Percentiles rank a stretch among this genome's conserved stretches.
phyloP scores from a whole-genome alignment of 2,329 filamentous ascomycete species.

The Apiospora arundinis region DNA sequence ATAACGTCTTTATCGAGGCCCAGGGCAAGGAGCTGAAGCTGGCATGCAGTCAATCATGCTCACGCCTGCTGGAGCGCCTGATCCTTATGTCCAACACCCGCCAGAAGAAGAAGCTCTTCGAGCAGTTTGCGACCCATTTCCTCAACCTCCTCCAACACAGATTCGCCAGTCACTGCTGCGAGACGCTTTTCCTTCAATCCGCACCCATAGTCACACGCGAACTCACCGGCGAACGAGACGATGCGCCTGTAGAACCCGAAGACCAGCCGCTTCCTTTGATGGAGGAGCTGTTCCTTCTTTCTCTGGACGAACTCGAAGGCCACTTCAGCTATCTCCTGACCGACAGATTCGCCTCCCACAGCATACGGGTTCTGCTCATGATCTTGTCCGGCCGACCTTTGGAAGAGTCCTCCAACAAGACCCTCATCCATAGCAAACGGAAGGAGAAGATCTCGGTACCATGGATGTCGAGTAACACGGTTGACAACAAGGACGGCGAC shows the following conservation, averaged over 20 bases:
- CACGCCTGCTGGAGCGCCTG: conserved; percentile 87
- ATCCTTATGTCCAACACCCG: conserved; percentile 79
- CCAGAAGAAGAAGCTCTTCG: conserved; percentile 88
- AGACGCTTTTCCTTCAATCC: conserved; percentile 86
- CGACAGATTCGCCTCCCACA: conserved; percentile 89
- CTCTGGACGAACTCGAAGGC: conserved; percentile 86
- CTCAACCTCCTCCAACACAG: conserved; percentile 90
- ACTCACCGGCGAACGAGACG: conserved; percentile 58
- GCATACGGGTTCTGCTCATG: conserved; percentile 82
- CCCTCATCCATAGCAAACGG: conserved; percentile 86
- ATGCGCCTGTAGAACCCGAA: conserved; percentile 48
- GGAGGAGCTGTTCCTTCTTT: conserved; percentile 84
- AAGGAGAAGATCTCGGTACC: conserved; percentile 82
- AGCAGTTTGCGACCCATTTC: conserved; percentile 86
- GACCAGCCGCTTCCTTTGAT: conserved; percentile 66
- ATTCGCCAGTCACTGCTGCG: conserved; percentile 96
- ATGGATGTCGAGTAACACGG: conserved; percentile 54
- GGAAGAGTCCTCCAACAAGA: conserved; percentile 70
- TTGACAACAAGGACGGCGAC: conserved; percentile 55
- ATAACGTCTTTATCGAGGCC: conserved; percentile 86
- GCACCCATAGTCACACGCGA: conserved; percentile 82
- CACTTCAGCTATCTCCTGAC: conserved; percentile 85
- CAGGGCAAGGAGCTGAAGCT: conserved; percentile 94
- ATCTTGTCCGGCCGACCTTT: conserved; percentile 85
- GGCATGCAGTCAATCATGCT: conserved; percentile 94